Evolutionary conservation across 2,329 filamentous ascomycete genomes (phyloP), one percentile per base, ranked within the genome.

Genomic region (Fusarium xyrophilum): DNA sequence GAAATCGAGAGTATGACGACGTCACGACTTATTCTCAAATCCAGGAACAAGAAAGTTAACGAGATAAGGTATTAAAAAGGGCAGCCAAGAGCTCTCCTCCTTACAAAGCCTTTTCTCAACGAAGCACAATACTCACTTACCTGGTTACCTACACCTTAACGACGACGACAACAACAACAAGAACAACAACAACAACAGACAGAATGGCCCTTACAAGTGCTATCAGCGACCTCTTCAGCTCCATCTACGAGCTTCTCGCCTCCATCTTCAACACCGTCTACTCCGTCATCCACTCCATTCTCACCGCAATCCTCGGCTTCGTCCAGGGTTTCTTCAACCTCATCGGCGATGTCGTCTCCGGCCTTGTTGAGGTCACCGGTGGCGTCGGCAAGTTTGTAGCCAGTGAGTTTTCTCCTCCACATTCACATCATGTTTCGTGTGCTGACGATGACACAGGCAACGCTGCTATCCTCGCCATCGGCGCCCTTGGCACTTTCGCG

Each of bases 211-310:
- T 82, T 72, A 74, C 75, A 25, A 68, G 73, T 44, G 80, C 79
- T 32, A 64, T 82, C 53, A 69, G 71, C 44, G 77, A 80, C 67
- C 73, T 82, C 50, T 71, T 81, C 73, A 79, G 76, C 68, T 81
- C 79, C 72, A 73, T 82, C 71, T 81, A 78, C 62, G 80, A 82
- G 73, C 78, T 82, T 32, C 61, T 81, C 39, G 70, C 76, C 35
- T 80, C 79, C 8, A 61, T 82, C 50, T 67, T 82, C 30, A 68
- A 71, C 35, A 75, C 79, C n/a, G 51, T 76, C 43, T 77, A 77
- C 66, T 50, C 75, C 56, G 38, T 81, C 35, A 60, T 81, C 17
- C 75, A 79, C 44, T 75, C 75, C 35, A 43, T 79, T 32, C 38
- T 82, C 47, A 70, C 68, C 23, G 75, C 78, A 15, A 56, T 80